Base-by-base conservation (phyloP, 177 flowering plant species). In the Vitis hybrid region DNA sequence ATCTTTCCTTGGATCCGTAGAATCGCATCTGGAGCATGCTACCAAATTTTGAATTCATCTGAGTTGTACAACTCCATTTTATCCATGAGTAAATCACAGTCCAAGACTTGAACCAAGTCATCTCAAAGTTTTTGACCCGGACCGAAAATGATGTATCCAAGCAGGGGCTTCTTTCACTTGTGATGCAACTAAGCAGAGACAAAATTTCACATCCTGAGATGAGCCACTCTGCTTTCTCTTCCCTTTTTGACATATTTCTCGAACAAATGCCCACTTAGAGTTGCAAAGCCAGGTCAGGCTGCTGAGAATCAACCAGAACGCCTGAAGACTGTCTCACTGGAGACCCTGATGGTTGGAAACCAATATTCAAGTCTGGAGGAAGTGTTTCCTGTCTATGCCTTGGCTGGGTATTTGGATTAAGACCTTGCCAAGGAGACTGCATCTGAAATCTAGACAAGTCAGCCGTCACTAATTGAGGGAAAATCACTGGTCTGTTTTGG, bases 281-380 rank as follows among this genome's bases (percentile, higher is more conserved):
- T 71, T 94, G 98, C 84, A 94, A 83, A 66, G 97, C 98, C 31
- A 94, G 84, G 74, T 92, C 98, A 55, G 98, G 98, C 68, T 87
- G 97, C 81, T 92, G 97, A 39, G 97, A 86, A 60, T 94, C 97
- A 45, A 82, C 85, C 48, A 75, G 64, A 16, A 80, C 72, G 18
- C 89, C 82, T 9, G 93, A 80, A 26, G 89, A 75, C 66, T 87
- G 97, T 75, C 72, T 81, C 18, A 74, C 92, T 1, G 97, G 98
- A 56, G 98, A 93, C 33, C 82, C 90, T 4, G 94, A 81, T 12
- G 90, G 74, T 75, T 87, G 98, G 78, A 86, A 89, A 58, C 88
- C 83, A 63, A 93, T 85, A 70, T 94, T 94, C 82, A 94, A 78
- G 77, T 94, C 99, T 9, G 99, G 99, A 65, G 98, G 97, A 72